phyloP scores from a whole-genome alignment of 441 rosid genomes.

The Metrosideros polymorpha region DNA sequence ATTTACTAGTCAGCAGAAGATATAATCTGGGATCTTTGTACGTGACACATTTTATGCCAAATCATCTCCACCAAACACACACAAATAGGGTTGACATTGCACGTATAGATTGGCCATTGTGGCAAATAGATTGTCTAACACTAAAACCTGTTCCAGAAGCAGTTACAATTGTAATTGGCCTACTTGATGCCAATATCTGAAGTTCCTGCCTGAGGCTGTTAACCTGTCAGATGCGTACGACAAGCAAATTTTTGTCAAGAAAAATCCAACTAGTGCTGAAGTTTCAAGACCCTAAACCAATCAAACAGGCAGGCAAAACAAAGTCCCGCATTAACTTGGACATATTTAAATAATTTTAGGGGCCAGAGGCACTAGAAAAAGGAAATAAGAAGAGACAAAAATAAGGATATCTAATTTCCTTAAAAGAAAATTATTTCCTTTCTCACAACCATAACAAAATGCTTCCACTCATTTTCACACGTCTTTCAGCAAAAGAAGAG shows the following conservation, averaged over 20 bases:
- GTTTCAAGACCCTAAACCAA: not conserved
- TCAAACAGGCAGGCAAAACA: not conserved
- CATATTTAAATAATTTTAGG: not conserved
- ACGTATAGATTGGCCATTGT: not conserved
- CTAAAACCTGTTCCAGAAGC: constrained; percentile 55
- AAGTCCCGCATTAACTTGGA: not conserved
- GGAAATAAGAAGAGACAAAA: not conserved
- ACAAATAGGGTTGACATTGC: not conserved
- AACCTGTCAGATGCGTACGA: constrained; percentile 40
- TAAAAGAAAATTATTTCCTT: not conserved
- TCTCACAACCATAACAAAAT: not conserved
- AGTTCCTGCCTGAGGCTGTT: constrained; percentile 62
- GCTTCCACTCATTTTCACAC: not conserved
- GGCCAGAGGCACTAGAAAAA: not conserved
- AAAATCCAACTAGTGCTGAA: not conserved
- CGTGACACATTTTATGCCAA: not conserved
- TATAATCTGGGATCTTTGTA: not conserved
- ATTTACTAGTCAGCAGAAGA: not conserved
- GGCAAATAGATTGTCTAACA: constrained; percentile 2
- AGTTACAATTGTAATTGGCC: constrained; percentile 68
- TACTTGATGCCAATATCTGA: constrained; percentile 41
- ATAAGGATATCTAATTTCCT: not conserved
- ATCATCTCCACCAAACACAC: not conserved
- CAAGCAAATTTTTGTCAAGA: not conserved
- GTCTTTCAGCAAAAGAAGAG: not conserved